phyloP scores from a whole-genome alignment of 2,329 filamentous ascomycete species.

The Microdochium paspali region DNA sequence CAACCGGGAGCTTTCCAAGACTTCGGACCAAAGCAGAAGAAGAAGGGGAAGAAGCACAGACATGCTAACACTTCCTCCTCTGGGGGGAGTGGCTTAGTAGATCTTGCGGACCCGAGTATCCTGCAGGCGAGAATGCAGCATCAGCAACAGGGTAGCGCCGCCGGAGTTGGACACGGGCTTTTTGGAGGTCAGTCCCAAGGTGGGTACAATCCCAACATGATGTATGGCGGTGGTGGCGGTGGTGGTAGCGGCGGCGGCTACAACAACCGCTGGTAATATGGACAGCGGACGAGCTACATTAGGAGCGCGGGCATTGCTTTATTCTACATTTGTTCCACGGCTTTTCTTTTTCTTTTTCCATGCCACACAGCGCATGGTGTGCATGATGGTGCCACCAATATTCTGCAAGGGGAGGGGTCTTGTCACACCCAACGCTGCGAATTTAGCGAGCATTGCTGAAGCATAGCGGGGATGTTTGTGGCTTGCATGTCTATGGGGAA shows the following conservation, averaged over 20 bases:
- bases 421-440: slow-evolving; percentile 19
- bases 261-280: slow-evolving; percentile 56
- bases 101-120: slow-evolving; percentile 99
- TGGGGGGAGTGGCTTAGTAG: slow-evolving; percentile 96
- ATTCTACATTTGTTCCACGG: slow-evolving; percentile 8
- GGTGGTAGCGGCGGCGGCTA: slow-evolving; percentile 49
- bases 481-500: slow-evolving; percentile 16
- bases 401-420: slow-evolving; percentile 18
- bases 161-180: slow-evolving; percentile 78
- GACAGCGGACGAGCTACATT: slow-evolving; percentile 8
- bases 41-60: slow-evolving; percentile 99
- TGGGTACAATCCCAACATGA: slow-evolving; percentile 85
- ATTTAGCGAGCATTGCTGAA: slow-evolving; percentile 38
- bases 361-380: slow-evolving; percentile 9
- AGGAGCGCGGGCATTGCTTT: slow-evolving; percentile 11
- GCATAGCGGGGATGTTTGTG: slow-evolving; percentile 19
- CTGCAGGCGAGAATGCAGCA: slow-evolving; percentile 96
- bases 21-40: slow-evolving; percentile 94
- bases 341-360: slow-evolving; percentile 16
- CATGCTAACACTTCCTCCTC: slow-evolving; percentile 99
- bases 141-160: slow-evolving; percentile 64
- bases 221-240: slow-evolving; percentile 58
- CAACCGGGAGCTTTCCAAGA: slow-evolving; percentile 84
- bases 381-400: slow-evolving; percentile 17
- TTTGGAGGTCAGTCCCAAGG: slow-evolving; percentile 85